Percentiles rank a stretch among this genome's conserved stretches.
phyloP scores from a whole-genome alignment of 208 protist species.

The Trypanosoma avium region DNA sequence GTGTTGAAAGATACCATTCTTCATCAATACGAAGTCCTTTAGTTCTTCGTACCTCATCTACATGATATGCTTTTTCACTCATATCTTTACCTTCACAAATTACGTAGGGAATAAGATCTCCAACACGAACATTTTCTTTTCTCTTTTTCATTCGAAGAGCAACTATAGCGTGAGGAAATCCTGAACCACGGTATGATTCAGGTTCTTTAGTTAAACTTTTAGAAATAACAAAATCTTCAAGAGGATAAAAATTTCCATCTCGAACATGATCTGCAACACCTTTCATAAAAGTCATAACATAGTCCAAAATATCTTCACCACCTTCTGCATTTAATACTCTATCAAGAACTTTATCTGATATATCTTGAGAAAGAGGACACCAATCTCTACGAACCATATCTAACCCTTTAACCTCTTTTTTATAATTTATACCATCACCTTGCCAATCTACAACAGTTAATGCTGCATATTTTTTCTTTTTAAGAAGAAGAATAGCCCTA shows the following conservation, averaged over 20 bases:
- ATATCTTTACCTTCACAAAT: slow-evolving; percentile 85
- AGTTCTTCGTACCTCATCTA: slow-evolving; percentile 79
- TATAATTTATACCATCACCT: slow-evolving; percentile 60
- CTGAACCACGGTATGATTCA: slow-evolving; percentile 93
- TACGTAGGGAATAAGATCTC: slow-evolving; percentile 97
- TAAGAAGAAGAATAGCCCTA: slow-evolving; percentile 96
- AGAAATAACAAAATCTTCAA: slow-evolving; percentile 97
- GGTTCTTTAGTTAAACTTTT: slow-evolving; percentile 97
- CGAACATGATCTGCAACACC: slow-evolving; percentile 78
- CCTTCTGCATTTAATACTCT: slow-evolving; percentile 90
- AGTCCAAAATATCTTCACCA: slow-evolving; percentile 87
- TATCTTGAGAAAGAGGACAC: slow-evolving; percentile 96
- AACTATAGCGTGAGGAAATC: slow-evolving; percentile 94
- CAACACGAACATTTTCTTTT: slow-evolving; percentile 90
- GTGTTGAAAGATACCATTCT: slow-evolving; percentile 94
- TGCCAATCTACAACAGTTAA: slow-evolving; percentile 79
- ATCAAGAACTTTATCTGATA: slow-evolving; percentile 92
- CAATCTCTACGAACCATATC: slow-evolving; percentile 99
- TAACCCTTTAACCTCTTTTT: slow-evolving; percentile 97
- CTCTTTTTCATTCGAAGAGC: slow-evolving; percentile 92
- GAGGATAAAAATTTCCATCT: slow-evolving; percentile 45
- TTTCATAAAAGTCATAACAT: slow-evolving; percentile 93
- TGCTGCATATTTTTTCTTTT: slow-evolving; percentile 95
- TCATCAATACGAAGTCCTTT: slow-evolving; percentile 79
- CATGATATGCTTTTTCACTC: slow-evolving; percentile 79